Evolutionary conservation across 1,139 yeast genomes (phyloP).

Genomic region (Geotrichum candidum): DNA sequence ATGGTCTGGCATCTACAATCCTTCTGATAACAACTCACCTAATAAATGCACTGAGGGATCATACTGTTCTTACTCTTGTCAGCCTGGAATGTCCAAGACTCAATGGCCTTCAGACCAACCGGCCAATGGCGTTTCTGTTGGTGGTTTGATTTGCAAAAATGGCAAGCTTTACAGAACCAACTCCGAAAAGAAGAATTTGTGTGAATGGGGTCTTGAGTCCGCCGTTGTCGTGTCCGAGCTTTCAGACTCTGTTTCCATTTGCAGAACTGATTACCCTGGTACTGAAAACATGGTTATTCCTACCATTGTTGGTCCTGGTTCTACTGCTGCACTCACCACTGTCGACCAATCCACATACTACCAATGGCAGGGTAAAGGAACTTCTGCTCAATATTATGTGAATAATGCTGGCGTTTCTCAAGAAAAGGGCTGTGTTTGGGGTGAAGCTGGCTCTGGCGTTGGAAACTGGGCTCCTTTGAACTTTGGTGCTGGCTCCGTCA

Average conservation of each 20-base stretch:
- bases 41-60: conserved; percentile 73
- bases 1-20: conserved; percentile 76
- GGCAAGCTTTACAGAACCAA: conserved; percentile 80
- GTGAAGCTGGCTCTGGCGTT: conserved; percentile 65
- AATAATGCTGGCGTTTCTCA: conserved; percentile 90
- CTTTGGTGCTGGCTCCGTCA: conserved; percentile 84
- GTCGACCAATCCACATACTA: conserved; percentile 74
- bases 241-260: conserved; percentile 65
- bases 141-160: conserved; percentile 73
- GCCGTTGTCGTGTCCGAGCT: conserved; percentile 67
- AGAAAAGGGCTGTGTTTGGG: conserved; percentile 93
- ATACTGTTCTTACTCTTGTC: conserved; percentile 95
- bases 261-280: conserved; percentile 99
- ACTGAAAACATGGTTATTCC: conserved; percentile 97
- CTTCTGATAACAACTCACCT: conserved; percentile 50
- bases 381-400: conserved; percentile 94
- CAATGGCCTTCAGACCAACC: conserved; percentile 94
- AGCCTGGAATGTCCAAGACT: conserved; percentile 93
- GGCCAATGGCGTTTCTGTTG: conserved; percentile 77
- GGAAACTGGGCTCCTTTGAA: conserved; percentile 99
- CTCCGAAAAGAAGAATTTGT: conserved; percentile 54
- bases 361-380: conserved; percentile 73
- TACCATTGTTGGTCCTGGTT: conserved; percentile 70
- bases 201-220: conserved; percentile 75
- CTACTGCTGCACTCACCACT: conserved; percentile 60